Percentiles rank a stretch among this genome's conserved stretches.
Evolutionary conservation across 129 eudicot genomes (phyloP).

Genomic region (Tagetes patula): DNA sequence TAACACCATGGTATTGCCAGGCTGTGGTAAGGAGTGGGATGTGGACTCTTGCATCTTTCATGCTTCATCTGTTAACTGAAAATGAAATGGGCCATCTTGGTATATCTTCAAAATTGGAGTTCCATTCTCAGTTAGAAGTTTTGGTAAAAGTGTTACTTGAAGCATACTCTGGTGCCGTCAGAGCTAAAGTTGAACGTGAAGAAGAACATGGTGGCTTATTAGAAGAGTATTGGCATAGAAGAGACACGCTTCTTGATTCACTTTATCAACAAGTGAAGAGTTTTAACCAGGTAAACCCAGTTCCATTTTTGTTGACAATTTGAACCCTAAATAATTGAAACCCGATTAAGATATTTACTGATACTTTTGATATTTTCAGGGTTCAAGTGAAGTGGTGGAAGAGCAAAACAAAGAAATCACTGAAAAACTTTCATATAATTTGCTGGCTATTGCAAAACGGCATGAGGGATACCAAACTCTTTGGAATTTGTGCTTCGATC

Average conservation of each 20-base stretch:
- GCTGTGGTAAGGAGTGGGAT: conserved; percentile 74
- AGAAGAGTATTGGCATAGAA: conserved; percentile 70
- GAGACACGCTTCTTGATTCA: conserved; percentile 71
- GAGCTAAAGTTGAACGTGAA: conserved; percentile 77
- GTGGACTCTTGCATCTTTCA: conserved; percentile 74
- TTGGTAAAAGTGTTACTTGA: conserved; percentile 77
- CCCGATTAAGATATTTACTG: conserved; percentile 11
- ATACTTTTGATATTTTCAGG: conserved; percentile 43
- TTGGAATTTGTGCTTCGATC: conserved; percentile 86
- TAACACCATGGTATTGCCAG: conserved; percentile 92
- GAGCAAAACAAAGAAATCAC: conserved; percentile 52
- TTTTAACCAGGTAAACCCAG: conserved; percentile 61
- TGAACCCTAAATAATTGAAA: conserved; percentile 15
- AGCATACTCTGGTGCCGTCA: conserved; percentile 80
- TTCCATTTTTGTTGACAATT: not conserved
- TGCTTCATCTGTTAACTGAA: conserved; percentile 67
- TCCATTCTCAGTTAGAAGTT: conserved; percentile 54
- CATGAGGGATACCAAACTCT: conserved; percentile 86
- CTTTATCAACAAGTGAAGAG: conserved; percentile 75
- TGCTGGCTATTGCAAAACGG: conserved; percentile 76
- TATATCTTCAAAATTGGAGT: conserved; percentile 53
- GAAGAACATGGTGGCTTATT: conserved; percentile 70
- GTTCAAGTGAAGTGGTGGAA: conserved; percentile 48
- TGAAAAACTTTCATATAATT: conserved; percentile 57
- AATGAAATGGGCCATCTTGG: conserved; percentile 49